Base-by-base conservation (phyloP, 2,329 filamentous ascomycete genomes). In the Blastomyces emzantsi region DNA sequence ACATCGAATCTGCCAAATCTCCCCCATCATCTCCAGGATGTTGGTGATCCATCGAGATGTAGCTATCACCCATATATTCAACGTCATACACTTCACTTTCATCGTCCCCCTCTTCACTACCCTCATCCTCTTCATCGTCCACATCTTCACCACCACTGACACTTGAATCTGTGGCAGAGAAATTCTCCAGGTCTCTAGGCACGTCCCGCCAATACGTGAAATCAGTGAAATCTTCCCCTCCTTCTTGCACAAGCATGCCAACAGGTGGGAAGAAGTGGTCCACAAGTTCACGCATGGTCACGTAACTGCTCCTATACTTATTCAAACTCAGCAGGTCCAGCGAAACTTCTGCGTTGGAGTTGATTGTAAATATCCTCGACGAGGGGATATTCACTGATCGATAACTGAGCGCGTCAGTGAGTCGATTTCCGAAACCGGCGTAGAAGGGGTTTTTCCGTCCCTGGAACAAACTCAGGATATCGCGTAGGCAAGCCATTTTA, bases 221-320 rank as follows among this genome's bases (percentile, higher is more conserved):
- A 74, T 99, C 94, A 0, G 94, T 99, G 72, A 90, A 99, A 64
- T 96, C 89, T 74, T 97, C 94, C 15, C 92, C 93, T 25, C 92
- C 93, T 55, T 90, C 89, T 70, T 90, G 91, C 22, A 97, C 87
- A 39, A 99, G 82, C 33, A 92, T 87, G 67, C 88, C 90, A 15
- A 96, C 88, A 1, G 95, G 91, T 7, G 94, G 94, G 75, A 99
- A 99, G 79, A 96, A 97, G 76, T 99, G 94, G 73, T 99, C 94
- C 7, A 99, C 90, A 64, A 99, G 88, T 75, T 99, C 95, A 65
- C 90, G 88, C 87, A 99, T 99, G 71, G 90, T 92, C 66, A 96
- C 91, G 73, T 99, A 99, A 67, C 90, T 96, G 71, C 95, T 93
- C 78, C 94, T 96, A 74, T 97, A 90, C 74, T 92, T 95, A 77